Percentiles rank a stretch among this genome's conserved stretches.
phyloP scores from a whole-genome alignment of 768 basidiomycete species.

The Macrolepiota fuliginosa region DNA sequence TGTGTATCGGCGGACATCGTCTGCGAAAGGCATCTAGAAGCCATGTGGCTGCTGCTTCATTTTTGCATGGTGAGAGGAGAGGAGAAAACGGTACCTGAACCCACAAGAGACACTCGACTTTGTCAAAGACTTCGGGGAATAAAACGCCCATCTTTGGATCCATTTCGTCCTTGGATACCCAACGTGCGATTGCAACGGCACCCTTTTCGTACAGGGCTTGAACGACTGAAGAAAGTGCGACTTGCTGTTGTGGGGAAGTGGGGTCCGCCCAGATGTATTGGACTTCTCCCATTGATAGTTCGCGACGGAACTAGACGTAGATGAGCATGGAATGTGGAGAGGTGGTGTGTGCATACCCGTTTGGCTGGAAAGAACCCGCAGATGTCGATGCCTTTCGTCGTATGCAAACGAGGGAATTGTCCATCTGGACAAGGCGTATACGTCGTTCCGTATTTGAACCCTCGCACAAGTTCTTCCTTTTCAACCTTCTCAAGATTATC shows the following conservation, averaged over 20 bases:
- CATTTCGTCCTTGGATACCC: slow-evolving; percentile 68
- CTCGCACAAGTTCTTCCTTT: slow-evolving; percentile 75
- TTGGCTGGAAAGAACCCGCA: slow-evolving; percentile 74
- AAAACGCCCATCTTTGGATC: slow-evolving; percentile 89
- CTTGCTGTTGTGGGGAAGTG: slow-evolving; percentile 62
- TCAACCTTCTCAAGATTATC: slow-evolving; percentile 54
- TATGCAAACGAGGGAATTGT: slow-evolving; percentile 72
- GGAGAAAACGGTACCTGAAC: slow-evolving; percentile 54
- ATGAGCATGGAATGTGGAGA: background rate
- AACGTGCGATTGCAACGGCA: slow-evolving; percentile 78
- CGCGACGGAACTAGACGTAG: slow-evolving; percentile 68
- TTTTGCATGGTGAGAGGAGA: background rate
- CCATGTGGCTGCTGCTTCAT: background rate
- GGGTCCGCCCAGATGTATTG: slow-evolving; percentile 84
- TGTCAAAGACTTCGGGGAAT: slow-evolving; percentile 55
- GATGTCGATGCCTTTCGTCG: slow-evolving; percentile 84
- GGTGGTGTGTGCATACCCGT: slow-evolving; percentile 45
- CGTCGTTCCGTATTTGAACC: slow-evolving; percentile 88
- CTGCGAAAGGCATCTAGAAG: slow-evolving; percentile 88
- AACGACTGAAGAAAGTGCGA: slow-evolving; percentile 83
- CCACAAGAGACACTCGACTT: slow-evolving; percentile 83
- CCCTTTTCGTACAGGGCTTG: slow-evolving; percentile 73
- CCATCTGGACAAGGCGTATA: slow-evolving; percentile 86
- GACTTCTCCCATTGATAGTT: slow-evolving; percentile 80
- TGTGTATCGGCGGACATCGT: slow-evolving; percentile 85